phyloP scores from a whole-genome alignment of 176 grass and related monocot species.

The Aegilops longissima region DNA sequence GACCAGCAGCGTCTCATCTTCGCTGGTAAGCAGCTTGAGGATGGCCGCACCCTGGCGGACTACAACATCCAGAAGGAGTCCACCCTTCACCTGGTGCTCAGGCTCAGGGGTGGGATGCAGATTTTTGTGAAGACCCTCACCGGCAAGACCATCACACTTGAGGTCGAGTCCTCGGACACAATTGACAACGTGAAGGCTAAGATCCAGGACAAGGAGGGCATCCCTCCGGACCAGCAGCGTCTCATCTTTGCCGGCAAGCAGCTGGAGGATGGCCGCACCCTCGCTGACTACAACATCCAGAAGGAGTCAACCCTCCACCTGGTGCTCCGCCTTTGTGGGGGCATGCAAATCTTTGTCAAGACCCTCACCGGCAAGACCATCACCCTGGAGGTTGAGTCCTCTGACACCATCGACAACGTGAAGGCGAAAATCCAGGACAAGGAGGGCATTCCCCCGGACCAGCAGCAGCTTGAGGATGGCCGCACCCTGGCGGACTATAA shows the following conservation, averaged over 20 bases:
- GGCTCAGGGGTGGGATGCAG: slow-evolving; percentile 45
- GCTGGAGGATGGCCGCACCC: slow-evolving; percentile 56
- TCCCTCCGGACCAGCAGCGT: slow-evolving; percentile 67
- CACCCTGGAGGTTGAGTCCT: slow-evolving; percentile 55
- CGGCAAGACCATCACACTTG: slow-evolving; percentile 65
- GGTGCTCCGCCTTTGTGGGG: slow-evolving; percentile 38
- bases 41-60: slow-evolving; percentile 57
- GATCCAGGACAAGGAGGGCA: slow-evolving; percentile 82
- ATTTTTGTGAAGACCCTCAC: slow-evolving; percentile 75
- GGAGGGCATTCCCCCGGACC: slow-evolving; percentile 71
- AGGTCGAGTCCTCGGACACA: slow-evolving; percentile 54
- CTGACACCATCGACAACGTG: slow-evolving; percentile 65
- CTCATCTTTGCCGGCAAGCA: slow-evolving; percentile 66
- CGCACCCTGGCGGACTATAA: slow-evolving; percentile 56
- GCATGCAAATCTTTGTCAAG: slow-evolving; percentile 69
- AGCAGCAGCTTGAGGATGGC: slow-evolving; percentile 70
- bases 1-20: slow-evolving; percentile 81
- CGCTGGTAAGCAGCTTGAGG: slow-evolving; percentile 60
- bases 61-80: slow-evolving; percentile 89
- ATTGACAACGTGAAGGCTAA: slow-evolving; percentile 76
- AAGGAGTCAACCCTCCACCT: slow-evolving; percentile 68
- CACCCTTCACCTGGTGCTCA: slow-evolving; percentile 55
- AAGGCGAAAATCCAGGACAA: slow-evolving; percentile 83
- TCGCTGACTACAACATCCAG: slow-evolving; percentile 58
- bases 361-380: slow-evolving; percentile 78